phyloP scores from a whole-genome alignment of 2,329 filamentous ascomycete genomes.

The Trichoderma atroviride region DNA sequence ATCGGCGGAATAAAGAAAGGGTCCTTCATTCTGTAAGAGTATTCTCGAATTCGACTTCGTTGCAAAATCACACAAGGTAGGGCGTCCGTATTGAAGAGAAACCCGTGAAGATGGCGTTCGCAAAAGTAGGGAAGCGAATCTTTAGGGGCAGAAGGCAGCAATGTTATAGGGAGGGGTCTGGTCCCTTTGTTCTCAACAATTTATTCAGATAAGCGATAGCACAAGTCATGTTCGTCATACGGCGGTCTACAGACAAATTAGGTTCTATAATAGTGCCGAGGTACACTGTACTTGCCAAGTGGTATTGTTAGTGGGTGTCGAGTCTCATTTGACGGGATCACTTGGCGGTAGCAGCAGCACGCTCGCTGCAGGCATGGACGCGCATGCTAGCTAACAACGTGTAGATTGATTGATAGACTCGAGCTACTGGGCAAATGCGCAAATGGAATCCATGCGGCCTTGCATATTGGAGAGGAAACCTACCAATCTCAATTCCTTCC shows the following conservation, averaged over 20 bases:
- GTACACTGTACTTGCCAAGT: neutral
- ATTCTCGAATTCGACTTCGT: neutral
- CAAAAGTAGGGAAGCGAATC: neutral
- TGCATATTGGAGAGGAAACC: neutral
- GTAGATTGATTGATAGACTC: neutral
- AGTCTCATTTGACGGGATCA: neutral
- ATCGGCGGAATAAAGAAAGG: constrained; percentile 67
- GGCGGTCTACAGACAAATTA: neutral
- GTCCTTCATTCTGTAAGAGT: constrained; percentile 63
- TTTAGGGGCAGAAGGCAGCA: neutral
- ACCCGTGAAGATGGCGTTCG: neutral
- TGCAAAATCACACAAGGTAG: neutral
- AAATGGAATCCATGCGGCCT: neutral
- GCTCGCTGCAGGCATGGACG: neutral
- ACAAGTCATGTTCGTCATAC: constrained; percentile 4
- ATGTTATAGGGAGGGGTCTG: constrained; percentile 6
- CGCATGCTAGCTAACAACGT: neutral
- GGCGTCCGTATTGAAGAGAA: neutral
- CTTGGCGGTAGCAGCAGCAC: neutral
- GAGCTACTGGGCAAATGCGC: neutral
- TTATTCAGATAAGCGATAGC: constrained; percentile 20
- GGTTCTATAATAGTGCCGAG: neutral
- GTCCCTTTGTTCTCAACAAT: neutral
- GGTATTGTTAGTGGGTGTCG: neutral
- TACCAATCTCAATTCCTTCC: too few species aligned